A percentile compares a stretch with the other conserved stretches of the same genome.
phyloP scores from a whole-genome alignment of 441 rosid genomes.

The Syzygium malaccense region DNA sequence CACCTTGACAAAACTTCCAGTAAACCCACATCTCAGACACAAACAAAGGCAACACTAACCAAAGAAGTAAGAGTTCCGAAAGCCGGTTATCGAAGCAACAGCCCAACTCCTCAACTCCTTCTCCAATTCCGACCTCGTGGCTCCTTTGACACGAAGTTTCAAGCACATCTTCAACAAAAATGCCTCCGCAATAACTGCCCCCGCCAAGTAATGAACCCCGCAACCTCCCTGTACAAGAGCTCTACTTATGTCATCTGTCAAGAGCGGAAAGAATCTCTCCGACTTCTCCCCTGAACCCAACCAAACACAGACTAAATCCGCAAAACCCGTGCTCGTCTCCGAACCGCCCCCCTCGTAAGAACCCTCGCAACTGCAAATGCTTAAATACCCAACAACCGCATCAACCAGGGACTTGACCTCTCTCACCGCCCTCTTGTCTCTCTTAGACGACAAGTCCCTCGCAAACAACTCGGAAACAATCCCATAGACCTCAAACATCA shows the following conservation, averaged over 20 bases:
- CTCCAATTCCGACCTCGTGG: constrained; percentile 17
- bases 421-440: constrained; percentile 21
- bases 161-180: constrained; percentile 43
- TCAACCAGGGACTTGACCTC: constrained; percentile 30
- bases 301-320: constrained; percentile 36
- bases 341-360: constrained; percentile 5
- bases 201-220: constrained; percentile 33
- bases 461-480: constrained; percentile 17
- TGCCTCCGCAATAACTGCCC: constrained; percentile 32
- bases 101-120: constrained; percentile 36
- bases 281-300: constrained; percentile 11
- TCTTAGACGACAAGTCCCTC: constrained; percentile 18
- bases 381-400: constrained; percentile 29
- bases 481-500: constrained; percentile 23
- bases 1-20: not conserved
- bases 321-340: constrained; percentile 1
- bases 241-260: constrained; percentile 16
- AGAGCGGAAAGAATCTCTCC: constrained; percentile 30
- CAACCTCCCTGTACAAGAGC: constrained; percentile 14
- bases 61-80: constrained; percentile 32
- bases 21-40: not conserved
- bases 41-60: constrained; percentile 26
- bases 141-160: constrained; percentile 14
- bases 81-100: constrained; percentile 33
- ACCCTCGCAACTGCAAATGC: constrained; percentile 25